Conservation (phyloP, 805 yeast genomes). For the Lachancea waltii region DNA sequence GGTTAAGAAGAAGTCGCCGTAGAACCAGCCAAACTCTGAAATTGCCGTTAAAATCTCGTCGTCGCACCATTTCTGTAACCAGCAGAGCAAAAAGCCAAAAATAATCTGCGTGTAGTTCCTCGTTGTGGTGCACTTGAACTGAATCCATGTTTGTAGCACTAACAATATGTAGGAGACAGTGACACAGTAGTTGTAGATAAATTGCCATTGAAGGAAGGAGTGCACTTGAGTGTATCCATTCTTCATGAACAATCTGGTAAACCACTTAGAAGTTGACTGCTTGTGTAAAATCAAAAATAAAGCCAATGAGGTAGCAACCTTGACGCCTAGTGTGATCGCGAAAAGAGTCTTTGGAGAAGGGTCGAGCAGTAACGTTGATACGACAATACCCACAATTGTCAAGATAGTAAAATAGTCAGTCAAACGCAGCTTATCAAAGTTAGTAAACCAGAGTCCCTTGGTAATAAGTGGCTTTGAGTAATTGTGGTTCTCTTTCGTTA, state of each 20-base stretch:
- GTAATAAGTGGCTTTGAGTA: constrained; percentile 52
- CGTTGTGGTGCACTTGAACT: constrained; percentile 18
- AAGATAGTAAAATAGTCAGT: constrained; percentile 50
- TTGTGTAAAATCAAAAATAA: constrained; percentile 46
- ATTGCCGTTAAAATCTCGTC: constrained; percentile 60
- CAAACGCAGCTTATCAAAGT: constrained; percentile 59
- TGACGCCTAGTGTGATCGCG: constrained; percentile 39
- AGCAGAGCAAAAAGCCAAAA: constrained; percentile 48
- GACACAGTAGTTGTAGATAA: constrained; percentile 47
- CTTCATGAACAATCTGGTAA: constrained; percentile 59
- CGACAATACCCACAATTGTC: constrained; percentile 38
- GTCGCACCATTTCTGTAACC: constrained; percentile 64
- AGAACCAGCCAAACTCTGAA: constrained; percentile 86
- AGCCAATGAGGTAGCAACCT: constrained; percentile 44
- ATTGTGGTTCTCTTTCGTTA: constrained; percentile 37
- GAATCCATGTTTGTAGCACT: constrained; percentile 33
- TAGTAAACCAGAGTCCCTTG: constrained; percentile 37
- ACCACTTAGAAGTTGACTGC: constrained; percentile 55
- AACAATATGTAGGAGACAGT: constrained; percentile 54
- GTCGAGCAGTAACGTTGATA: constrained; percentile 28
- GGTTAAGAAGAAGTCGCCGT: constrained; percentile 75
- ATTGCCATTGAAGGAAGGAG: constrained; percentile 69
- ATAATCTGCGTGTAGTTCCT: constrained; percentile 38
- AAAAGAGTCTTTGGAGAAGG: constrained; percentile 32
- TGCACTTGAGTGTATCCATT: constrained; percentile 58